Evolutionary conservation across 345 rosid species (phyloP).

Genomic region (Eucalyptus caleyi): DNA sequence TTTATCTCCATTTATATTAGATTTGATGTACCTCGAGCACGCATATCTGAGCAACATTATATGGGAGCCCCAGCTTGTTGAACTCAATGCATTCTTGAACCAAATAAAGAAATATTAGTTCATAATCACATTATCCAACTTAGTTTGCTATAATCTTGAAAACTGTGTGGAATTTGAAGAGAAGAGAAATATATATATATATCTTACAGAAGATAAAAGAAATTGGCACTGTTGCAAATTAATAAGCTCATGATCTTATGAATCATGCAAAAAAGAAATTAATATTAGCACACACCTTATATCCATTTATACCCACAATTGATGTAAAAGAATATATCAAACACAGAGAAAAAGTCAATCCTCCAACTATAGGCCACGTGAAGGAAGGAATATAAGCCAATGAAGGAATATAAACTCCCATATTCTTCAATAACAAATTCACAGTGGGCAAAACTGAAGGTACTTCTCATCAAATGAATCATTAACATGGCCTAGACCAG

Average conservation of each 20-base stretch:
- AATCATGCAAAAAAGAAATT: background rate
- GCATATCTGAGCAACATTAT: slow-evolving; percentile 97
- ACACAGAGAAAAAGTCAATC: background rate
- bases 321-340: background rate
- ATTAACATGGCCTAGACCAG: background rate
- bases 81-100: slow-evolving; percentile 79
- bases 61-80: slow-evolving; percentile 72
- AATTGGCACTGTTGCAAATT: background rate
- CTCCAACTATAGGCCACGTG: background rate
- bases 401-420: background rate
- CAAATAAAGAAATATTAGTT: slow-evolving; percentile 15
- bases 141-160: background rate
- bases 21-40: slow-evolving; percentile 57
- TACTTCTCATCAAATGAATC: background rate
- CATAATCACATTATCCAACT: background rate
- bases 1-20: background rate
- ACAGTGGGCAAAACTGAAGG: background rate
- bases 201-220: background rate
- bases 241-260: background rate
- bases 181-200: background rate
- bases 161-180: background rate
- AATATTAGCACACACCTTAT: background rate
- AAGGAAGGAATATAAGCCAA: no score
- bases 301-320: background rate
- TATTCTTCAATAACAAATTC: background rate